Base-by-base conservation (phyloP, 2,329 filamentous ascomycete genomes). In the Chrysosphaeria jannelii region DNA sequence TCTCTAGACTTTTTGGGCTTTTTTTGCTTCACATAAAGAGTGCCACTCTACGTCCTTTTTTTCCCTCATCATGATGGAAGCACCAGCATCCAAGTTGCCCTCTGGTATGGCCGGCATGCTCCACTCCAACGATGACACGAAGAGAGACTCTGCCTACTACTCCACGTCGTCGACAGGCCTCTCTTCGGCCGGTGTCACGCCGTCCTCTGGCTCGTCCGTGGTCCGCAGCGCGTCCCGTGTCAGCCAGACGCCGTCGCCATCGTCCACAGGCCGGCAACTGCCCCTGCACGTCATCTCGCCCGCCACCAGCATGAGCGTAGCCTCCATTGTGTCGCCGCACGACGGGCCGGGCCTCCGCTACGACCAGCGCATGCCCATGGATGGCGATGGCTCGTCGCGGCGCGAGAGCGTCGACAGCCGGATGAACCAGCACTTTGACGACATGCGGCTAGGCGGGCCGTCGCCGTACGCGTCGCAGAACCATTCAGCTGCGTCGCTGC, bases 341-440 rank as follows among this genome's bases (percentile, higher is more conserved):
- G 17, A n/a, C 17, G n/a, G 7, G 14, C 36, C 33, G 6, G 38
- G 39, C 7, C 40, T 38, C 31, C 37, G 41, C 25, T 33, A 34
- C 11, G 13, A 24, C 5, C 21, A 31, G 5, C 13, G 23, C 1
- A 19, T 25, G 6, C 10, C 23, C 2, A 13, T 13, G n/a, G 31
- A 33, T 5, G 31, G 29, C 19, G 31, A 31, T 18, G 30, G 35
- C 10, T 33, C 45, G 36, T 62, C 65, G 22, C 57, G 69, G 27
- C 59, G 72, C 24, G 72, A 75, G 43, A 79, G 71, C 34, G 67
- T 79, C 4, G 71, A 79, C 41, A 76, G 70, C 41, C 58, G 70
- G 30, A 66, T 79, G 39, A 72, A 74, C 35, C 60, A 64, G 31
- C 57, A 57, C 21, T 65, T 79, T 40, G 57, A 53, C 27, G 65